Percentiles rank a stretch among this genome's conserved stretches.
Evolutionary conservation across 208 protist species (phyloP).

Genomic region (Porcisia hertigi): DNA sequence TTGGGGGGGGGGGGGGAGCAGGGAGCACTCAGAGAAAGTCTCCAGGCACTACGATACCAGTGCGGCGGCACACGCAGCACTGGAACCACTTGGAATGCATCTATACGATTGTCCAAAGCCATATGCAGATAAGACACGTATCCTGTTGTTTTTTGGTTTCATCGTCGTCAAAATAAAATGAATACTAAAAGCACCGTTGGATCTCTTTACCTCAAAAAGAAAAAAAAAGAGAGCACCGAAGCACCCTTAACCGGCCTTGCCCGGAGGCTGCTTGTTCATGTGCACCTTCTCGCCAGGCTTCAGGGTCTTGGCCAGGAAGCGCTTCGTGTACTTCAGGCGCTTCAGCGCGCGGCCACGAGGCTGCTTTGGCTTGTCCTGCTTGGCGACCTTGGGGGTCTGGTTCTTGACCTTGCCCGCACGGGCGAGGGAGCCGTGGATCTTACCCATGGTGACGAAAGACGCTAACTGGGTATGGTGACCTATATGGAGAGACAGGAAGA

Average conservation of each 20-base stretch:
- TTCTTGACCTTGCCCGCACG: constrained; percentile 98
- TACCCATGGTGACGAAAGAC: constrained; percentile 85
- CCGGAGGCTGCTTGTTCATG: constrained; percentile 92
- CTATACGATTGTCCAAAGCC: neutral
- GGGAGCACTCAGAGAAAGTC: neutral
- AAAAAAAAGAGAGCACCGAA: constrained; percentile 1
- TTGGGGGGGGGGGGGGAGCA: neutral
- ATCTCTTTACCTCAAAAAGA: neutral
- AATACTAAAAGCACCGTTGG: constrained; percentile 16
- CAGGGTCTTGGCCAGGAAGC: constrained; percentile 94
- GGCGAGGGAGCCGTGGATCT: constrained; percentile 98
- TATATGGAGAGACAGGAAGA: constrained; percentile 9
- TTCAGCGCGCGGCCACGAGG: constrained; percentile 96
- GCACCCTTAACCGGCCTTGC: constrained; percentile 82
- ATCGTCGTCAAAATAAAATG: constrained; percentile 5
- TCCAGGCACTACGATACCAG: neutral
- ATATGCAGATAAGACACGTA: neutral
- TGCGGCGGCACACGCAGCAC: neutral
- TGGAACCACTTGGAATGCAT: neutral
- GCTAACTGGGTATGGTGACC: neutral
- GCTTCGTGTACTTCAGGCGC: constrained; percentile 97
- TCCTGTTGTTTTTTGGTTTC: constrained; percentile 11
- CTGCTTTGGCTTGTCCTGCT: constrained; percentile 95
- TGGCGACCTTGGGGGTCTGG: constrained; percentile 97
- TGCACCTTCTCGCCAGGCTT: constrained; percentile 93